Evolutionary conservation across 768 basidiomycete genomes (phyloP).

Genomic region (Amanita inopinata): DNA sequence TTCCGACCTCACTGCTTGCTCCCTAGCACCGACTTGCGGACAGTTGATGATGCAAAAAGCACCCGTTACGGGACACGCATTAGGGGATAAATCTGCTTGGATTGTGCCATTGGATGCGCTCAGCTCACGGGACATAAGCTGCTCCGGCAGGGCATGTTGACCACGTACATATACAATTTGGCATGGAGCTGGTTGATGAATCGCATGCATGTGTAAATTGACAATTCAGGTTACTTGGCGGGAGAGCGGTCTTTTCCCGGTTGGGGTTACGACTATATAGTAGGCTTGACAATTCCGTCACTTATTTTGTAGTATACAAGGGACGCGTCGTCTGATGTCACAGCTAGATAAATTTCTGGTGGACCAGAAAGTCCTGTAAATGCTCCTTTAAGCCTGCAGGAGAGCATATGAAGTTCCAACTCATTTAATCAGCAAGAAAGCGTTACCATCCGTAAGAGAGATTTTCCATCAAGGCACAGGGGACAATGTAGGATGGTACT

Average conservation of each 20-base stretch:
- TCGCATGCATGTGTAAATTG: too few species aligned
- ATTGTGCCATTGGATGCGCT: too few species aligned
- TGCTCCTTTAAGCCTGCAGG: slow-evolving; percentile 44
- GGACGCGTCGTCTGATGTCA: slow-evolving; percentile 70
- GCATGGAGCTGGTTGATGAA: too few species aligned
- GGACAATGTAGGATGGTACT: slow-evolving; percentile 41
- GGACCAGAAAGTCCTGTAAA: slow-evolving; percentile 41
- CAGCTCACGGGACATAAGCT: too few species aligned
- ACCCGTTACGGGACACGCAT: too few species aligned
- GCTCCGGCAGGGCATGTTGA: too few species aligned
- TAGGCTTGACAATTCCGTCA: slow-evolving; percentile 67
- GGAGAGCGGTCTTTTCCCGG: background rate
- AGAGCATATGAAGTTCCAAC: background rate
- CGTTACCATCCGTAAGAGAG: slow-evolving; percentile 54
- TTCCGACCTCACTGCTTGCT: too few species aligned
- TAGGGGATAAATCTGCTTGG: too few species aligned
- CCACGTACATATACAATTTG: too few species aligned
- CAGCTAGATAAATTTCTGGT: slow-evolving; percentile 53
- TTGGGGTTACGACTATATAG: slow-evolving; percentile 27
- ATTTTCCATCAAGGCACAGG: slow-evolving; percentile 59
- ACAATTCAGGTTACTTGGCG: background rate
- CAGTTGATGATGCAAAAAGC: too few species aligned
- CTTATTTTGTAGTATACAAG: slow-evolving; percentile 81
- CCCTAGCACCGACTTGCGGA: too few species aligned
- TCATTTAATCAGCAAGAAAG: background rate